phyloP scores from a whole-genome alignment of 305 asterid species.

The Solanum chacoense region DNA sequence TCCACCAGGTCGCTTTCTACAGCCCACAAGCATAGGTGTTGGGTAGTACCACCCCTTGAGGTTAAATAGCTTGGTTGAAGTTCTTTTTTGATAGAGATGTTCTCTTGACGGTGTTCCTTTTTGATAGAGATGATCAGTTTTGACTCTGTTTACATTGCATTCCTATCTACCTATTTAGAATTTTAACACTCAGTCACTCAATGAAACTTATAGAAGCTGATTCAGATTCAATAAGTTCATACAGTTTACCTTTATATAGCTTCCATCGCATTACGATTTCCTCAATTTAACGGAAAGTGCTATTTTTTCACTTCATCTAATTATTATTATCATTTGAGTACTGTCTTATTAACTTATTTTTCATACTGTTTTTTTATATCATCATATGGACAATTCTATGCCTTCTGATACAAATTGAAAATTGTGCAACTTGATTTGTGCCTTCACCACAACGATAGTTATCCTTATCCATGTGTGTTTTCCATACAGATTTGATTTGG shows the following conservation, averaged over 20 bases:
- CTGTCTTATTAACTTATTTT: background rate
- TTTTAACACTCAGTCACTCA: background rate
- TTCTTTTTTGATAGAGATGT: background rate
- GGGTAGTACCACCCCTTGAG: background rate
- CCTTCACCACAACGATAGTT: background rate
- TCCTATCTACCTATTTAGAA: background rate
- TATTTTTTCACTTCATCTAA: background rate
- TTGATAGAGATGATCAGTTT: background rate
- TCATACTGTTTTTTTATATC: background rate
- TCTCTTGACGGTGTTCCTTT: background rate
- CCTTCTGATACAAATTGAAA: background rate
- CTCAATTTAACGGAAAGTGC: background rate
- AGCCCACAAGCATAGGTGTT: background rate
- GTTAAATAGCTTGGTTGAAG: background rate
- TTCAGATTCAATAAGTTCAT: background rate
- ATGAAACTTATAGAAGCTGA: background rate
- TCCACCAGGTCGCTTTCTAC: background rate
- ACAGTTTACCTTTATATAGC: background rate
- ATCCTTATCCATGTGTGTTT: constrained; percentile 2
- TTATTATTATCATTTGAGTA: background rate
- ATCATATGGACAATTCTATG: background rate
- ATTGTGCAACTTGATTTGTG: background rate
- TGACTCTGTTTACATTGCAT: background rate
- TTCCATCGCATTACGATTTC: background rate
- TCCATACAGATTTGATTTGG: constrained; percentile 50